phyloP scores from a whole-genome alignment of 495 filamentous ascomycete genomes.

The Penicillium roqueforti region DNA sequence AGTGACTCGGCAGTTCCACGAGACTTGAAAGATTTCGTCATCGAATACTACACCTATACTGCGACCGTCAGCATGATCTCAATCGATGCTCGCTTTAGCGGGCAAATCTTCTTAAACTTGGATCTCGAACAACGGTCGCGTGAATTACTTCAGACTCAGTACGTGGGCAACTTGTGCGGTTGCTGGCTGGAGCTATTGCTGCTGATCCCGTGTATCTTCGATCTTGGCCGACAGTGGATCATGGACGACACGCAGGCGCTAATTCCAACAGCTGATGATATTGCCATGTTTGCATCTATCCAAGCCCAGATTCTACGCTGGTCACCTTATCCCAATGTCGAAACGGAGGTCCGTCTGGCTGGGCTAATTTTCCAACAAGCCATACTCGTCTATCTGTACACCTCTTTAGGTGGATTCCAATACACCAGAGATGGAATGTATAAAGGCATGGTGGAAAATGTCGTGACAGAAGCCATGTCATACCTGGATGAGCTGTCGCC shows the following conservation, averaged over 20 bases:
- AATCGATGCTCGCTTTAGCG: slow-evolving; percentile 33
- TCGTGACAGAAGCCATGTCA: slow-evolving; percentile 29
- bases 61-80: slow-evolving; percentile 44
- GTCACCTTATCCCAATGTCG: slow-evolving; percentile 31
- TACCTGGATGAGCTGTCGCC: slow-evolving; percentile 28
- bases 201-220: slow-evolving; percentile 36
- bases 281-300: slow-evolving; percentile 39
- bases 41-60: slow-evolving; percentile 40
- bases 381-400: slow-evolving; percentile 37
- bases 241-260: slow-evolving; percentile 21
- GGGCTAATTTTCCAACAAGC: slow-evolving; percentile 37
- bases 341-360: slow-evolving; percentile 31
- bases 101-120: slow-evolving; percentile 33
- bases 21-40: slow-evolving; percentile 38
- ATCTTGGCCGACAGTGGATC: slow-evolving; percentile 39
- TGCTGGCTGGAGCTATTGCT: slow-evolving; percentile 37
- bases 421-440: slow-evolving; percentile 31
- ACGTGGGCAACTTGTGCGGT: slow-evolving; percentile 36
- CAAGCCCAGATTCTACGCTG: slow-evolving; percentile 35
- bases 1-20: slow-evolving; percentile 32
- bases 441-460: slow-evolving; percentile 26
- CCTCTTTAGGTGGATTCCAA: slow-evolving; percentile 26
- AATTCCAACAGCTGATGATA: slow-evolving; percentile 32
- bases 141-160: slow-evolving; percentile 25
- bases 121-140: slow-evolving; percentile 36